These are phyloP conservation scores for Bauhinia variegata DNA, from an alignment of 306 rosid genomes.

Conservation along the genomic window DNA sequence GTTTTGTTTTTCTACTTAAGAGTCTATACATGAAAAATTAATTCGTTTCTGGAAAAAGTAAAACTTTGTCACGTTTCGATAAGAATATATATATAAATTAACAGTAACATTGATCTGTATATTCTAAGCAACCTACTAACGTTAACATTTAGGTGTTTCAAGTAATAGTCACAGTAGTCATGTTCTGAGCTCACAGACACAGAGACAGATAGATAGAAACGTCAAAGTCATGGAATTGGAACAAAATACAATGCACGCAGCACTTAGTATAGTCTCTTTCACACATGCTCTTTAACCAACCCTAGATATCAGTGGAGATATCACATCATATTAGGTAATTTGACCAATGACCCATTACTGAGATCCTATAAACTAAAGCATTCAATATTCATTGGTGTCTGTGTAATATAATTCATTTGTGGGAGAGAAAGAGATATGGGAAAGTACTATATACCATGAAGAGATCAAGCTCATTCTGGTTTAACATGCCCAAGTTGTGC, in stretches of 20 bases:
- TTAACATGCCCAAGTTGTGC: constrained; percentile 43
- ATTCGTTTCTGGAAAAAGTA: background rate
- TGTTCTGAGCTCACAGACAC: constrained; percentile 29
- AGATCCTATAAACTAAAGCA: background rate
- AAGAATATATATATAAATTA: background rate
- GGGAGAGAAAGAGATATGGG: background rate
- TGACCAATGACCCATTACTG: constrained; percentile 29
- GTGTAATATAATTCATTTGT: background rate
- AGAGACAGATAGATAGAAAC: constrained; percentile 36
- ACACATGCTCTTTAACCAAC: constrained; percentile 43
- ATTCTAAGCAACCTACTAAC: constrained; percentile 6
- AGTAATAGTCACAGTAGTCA: constrained; percentile 38
- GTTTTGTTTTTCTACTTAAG: background rate
- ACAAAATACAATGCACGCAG: constrained; percentile 48
- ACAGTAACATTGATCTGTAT: background rate
- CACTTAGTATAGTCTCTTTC: constrained; percentile 40
- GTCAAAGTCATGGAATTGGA: constrained; percentile 49
- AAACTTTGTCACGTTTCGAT: background rate
- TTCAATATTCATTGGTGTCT: constrained; percentile 15
- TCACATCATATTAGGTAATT: constrained; percentile 34
- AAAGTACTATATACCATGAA: constrained; percentile 72
- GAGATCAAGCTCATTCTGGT: constrained; percentile 74
- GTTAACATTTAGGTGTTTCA: constrained; percentile 38
- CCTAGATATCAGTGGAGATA: constrained; percentile 26
- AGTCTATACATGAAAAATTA: background rate